phyloP scores from a whole-genome alignment of 2,329 filamentous ascomycete species.

The Colletotrichum somersetense region DNA sequence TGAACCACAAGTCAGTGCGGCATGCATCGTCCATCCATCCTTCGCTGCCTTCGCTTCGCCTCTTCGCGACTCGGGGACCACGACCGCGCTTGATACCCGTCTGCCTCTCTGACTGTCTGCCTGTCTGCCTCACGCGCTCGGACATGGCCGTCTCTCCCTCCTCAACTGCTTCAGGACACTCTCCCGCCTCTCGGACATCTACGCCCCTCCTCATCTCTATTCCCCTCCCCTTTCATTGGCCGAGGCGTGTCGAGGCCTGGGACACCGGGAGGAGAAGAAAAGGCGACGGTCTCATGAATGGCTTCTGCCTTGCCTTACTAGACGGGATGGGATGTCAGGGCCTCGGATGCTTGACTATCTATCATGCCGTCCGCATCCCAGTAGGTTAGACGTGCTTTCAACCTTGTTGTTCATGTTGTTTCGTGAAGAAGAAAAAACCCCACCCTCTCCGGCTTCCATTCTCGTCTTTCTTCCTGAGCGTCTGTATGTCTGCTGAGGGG shows the following conservation, averaged over 20 bases:
- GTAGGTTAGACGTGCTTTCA: neutral
- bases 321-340: slow-evolving; percentile 41
- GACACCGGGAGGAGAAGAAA: neutral
- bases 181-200: slow-evolving; percentile 1
- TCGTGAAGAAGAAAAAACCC: neutral
- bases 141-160: neutral
- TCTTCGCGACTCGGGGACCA: slow-evolving; percentile 34
- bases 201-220: neutral
- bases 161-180: slow-evolving; percentile 23
- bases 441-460: slow-evolving; percentile 1
- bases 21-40: neutral
- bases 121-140: slow-evolving; percentile 12
- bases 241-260: neutral
- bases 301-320: slow-evolving; percentile 31
- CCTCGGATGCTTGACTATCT: slow-evolving; percentile 29
- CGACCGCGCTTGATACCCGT: slow-evolving; percentile 33
- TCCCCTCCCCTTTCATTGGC: neutral
- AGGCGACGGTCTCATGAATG: slow-evolving; percentile 15
- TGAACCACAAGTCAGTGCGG: neutral
- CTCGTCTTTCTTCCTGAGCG: neutral
- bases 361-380: slow-evolving; percentile 19
- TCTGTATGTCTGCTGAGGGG: neutral
- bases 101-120: neutral
- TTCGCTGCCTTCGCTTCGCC: slow-evolving; percentile 4
- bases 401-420: neutral